A percentile compares a stretch with the other conserved stretches of the same genome.
phyloP scores from a whole-genome alignment of 108 stramenopile genomes.

The Cyclotella kingstonii region DNA sequence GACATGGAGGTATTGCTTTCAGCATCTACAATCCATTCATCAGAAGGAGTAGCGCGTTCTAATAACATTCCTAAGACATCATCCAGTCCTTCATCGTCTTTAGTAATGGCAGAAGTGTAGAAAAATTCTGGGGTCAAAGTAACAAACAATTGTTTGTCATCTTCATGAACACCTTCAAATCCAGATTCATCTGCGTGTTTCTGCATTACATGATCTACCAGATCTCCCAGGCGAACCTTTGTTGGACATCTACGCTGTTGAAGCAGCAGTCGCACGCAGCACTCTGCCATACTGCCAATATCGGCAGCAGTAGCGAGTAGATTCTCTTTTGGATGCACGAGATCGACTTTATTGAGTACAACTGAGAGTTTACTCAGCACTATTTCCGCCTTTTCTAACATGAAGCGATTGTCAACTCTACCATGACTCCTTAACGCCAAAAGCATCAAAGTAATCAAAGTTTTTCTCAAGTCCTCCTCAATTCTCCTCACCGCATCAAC shows the following conservation, averaged over 20 bases:
- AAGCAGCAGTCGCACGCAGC: conserved; percentile 39
- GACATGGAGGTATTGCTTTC: conserved; percentile 61
- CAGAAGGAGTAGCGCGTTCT: conserved; percentile 63
- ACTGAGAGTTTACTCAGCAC: conserved; percentile 65
- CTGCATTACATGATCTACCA: conserved; percentile 28
- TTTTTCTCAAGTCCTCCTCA: conserved; percentile 58
- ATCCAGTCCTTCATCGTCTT: conserved; percentile 75
- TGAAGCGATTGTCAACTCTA: conserved; percentile 51
- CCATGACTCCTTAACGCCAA: conserved; percentile 56
- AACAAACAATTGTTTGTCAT: conserved; percentile 42
- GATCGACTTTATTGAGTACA: conserved; percentile 90
- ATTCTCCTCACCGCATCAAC: conserved; percentile 80
- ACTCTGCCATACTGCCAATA: conserved; percentile 72
- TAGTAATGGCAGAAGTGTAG: conserved; percentile 62
- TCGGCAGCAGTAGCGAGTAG: conserved; percentile 72
- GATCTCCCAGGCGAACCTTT: conserved; percentile 23
- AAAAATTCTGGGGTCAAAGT: conserved; percentile 59
- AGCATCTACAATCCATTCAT: conserved; percentile 62
- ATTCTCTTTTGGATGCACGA: conserved; percentile 83
- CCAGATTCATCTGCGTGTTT: conserved; percentile 28
- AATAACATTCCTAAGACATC: conserved; percentile 76
- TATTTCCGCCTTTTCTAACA: conserved; percentile 1
- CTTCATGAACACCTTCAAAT: conserved; percentile 36
- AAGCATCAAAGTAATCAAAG: conserved; percentile 67
- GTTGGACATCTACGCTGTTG: conserved; percentile 30